phyloP scores from a whole-genome alignment of 768 basidiomycete genomes.

The Crepidotus variabilis region DNA sequence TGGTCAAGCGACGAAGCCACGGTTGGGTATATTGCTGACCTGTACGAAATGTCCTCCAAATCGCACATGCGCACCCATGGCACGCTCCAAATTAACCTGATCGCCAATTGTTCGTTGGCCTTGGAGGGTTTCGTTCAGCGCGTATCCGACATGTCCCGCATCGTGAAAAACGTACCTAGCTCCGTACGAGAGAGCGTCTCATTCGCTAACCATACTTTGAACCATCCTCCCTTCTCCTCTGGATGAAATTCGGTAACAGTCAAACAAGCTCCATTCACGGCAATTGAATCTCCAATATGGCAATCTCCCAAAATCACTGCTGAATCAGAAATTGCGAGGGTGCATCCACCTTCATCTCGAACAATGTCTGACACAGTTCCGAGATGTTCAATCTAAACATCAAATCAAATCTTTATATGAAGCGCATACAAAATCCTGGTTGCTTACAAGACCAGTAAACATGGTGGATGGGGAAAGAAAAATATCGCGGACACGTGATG shows the following conservation, averaged over 20 bases:
- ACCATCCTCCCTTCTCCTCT: slow-evolving; percentile 64
- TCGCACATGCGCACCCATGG: slow-evolving; percentile 86
- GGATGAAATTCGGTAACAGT: slow-evolving; percentile 86
- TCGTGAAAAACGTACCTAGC: slow-evolving; percentile 51
- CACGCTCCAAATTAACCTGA: slow-evolving; percentile 88
- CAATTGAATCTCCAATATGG: slow-evolving; percentile 91
- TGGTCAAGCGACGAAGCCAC: not conserved
- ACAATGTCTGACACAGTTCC: slow-evolving; percentile 67
- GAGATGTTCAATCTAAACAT: slow-evolving; percentile 76
- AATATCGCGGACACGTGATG: not conserved
- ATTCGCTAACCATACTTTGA: slow-evolving; percentile 93
- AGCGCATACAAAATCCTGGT: not conserved
- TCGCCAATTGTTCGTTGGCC: slow-evolving; percentile 78
- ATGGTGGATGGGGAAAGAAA: slow-evolving; percentile 29
- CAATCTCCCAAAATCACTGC: slow-evolving; percentile 82
- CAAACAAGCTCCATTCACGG: slow-evolving; percentile 83
- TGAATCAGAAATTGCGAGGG: slow-evolving; percentile 70
- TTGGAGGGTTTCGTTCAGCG: slow-evolving; percentile 24
- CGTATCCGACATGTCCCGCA: slow-evolving; percentile 10
- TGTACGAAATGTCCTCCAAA: slow-evolving; percentile 99
- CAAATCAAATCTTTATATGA: slow-evolving; percentile 4
- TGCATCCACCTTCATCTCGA: slow-evolving; percentile 73
- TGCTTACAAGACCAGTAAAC: slow-evolving; percentile 78
- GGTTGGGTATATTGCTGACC: slow-evolving; percentile 37
- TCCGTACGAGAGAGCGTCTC: slow-evolving; percentile 92